Percentiles rank a stretch among this genome's conserved stretches.
Evolutionary conservation across 352 stramenopile species (phyloP).

Genomic region (Globisporangium polare): DNA sequence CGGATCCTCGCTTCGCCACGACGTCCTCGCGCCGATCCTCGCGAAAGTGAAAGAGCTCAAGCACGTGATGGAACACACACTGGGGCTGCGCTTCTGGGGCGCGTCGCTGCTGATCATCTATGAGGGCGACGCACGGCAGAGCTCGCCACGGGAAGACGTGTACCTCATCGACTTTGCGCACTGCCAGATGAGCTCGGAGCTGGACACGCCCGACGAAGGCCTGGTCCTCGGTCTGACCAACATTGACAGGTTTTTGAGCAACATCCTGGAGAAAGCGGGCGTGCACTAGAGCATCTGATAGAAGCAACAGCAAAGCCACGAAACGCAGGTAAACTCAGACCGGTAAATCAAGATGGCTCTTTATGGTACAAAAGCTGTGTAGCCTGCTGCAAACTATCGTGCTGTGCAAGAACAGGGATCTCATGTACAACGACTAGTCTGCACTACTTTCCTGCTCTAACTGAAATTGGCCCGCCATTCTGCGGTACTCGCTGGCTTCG

Average conservation of each 20-base stretch:
- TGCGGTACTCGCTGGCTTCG: conserved; percentile 59
- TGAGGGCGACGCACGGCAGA: conserved; percentile 49
- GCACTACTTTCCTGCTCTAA: conserved; percentile 9
- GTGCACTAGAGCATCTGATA: neutral
- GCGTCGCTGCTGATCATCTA: conserved; percentile 73
- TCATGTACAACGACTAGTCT: neutral
- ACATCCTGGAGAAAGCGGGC: conserved; percentile 20
- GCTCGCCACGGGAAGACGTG: conserved; percentile 31
- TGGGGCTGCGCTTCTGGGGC: conserved; percentile 69
- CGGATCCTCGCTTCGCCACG: conserved; percentile 31
- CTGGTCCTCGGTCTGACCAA: conserved; percentile 66
- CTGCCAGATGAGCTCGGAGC: conserved; percentile 54
- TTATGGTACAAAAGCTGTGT: conserved; percentile 11
- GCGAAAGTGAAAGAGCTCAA: conserved; percentile 43
- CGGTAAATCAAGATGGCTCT: conserved; percentile 6
- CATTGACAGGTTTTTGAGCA: conserved; percentile 42
- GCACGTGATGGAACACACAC: conserved; percentile 34
- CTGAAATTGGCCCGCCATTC: conserved; percentile 52
- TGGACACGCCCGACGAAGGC: conserved; percentile 54
- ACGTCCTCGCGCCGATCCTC: conserved; percentile 40
- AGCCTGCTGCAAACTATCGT: neutral
- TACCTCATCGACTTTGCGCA: conserved; percentile 81
- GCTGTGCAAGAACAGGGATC: neutral
- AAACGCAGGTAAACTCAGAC: neutral
- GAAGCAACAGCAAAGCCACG: neutral